Evolutionary conservation across 139 green algal genomes (phyloP), one percentile per base, ranked within the genome.

Genomic region (Pseudopediastrum boryanum): DNA sequence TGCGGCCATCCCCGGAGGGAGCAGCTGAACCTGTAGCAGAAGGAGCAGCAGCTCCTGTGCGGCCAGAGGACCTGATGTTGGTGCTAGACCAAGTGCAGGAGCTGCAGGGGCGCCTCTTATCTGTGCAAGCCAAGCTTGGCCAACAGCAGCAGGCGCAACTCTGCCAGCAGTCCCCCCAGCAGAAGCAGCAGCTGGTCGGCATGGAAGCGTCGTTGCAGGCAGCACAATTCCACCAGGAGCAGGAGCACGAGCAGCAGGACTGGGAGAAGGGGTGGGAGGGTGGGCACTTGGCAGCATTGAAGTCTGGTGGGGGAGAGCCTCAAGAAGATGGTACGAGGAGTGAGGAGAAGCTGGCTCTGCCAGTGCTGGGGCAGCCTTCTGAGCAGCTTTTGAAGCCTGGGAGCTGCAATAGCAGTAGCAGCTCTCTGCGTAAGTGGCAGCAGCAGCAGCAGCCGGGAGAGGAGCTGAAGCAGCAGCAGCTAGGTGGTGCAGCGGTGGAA

Each of bases 11-110:
- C 43, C 41, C 29, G 10, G 9, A 29, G 35, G 10, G 5, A 46
- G 23, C 25, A 46, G 27, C 27, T 23, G n/a, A 46, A 36, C 23
- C 62, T 23, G 38, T 36, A 44, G 38, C 27, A 59, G 8, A 29
- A 58, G 42, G 27, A 64, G 3, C 25, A 77, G 50, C 69, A 77
- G n/a, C n/a, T n/a, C n/a, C n/a, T n/a, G n/a, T n/a, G n/a, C n/a
- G n/a, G n/a, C n/a, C n/a, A n/a, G n/a, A n/a, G n/a, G n/a, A n/a
- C n/a, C n/a, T n/a, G n/a, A n/a, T n/a, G n/a, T n/a, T n/a, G n/a
- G n/a, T n/a, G n/a, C n/a, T n/a, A n/a, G n/a, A n/a, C n/a, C n/a
- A n/a, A n/a, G n/a, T n/a, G n/a, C n/a, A n/a, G n/a, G n/a, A n/a
- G n/a, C n/a, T n/a, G n/a, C n/a, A n/a, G n/a, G n/a, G n/a, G n/a